phyloP scores from a whole-genome alignment of 768 basidiomycete genomes.

The Tylopilus felleus region DNA sequence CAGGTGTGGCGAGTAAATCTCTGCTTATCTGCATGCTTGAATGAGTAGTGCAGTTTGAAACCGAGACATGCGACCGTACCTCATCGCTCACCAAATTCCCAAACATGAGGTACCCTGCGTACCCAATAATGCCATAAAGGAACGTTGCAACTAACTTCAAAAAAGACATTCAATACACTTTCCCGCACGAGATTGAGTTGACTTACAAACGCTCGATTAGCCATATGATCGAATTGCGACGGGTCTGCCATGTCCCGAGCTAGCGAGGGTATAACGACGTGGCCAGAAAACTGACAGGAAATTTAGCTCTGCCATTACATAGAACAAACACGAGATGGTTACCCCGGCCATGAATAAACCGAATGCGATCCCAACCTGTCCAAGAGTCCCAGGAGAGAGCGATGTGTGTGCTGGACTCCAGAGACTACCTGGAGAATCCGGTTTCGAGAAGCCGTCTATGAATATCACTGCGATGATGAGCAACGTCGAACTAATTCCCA shows the following conservation, averaged over 20 bases:
- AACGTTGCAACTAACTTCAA: slow-evolving; percentile 58
- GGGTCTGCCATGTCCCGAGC: slow-evolving; percentile 90
- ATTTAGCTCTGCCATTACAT: neutral
- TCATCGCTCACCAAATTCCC: slow-evolving; percentile 77
- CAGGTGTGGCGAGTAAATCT: slow-evolving; percentile 69
- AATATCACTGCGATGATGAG: slow-evolving; percentile 75
- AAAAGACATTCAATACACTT: neutral
- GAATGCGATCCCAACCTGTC: slow-evolving; percentile 72
- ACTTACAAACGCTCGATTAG: slow-evolving; percentile 82
- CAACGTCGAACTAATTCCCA: slow-evolving; percentile 79
- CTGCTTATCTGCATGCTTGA: slow-evolving; percentile 62
- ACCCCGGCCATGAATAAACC: slow-evolving; percentile 94
- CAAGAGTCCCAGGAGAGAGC: slow-evolving; percentile 47
- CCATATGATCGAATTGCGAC: slow-evolving; percentile 73
- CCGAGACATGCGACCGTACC: slow-evolving; percentile 39
- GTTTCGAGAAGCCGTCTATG: slow-evolving; percentile 76
- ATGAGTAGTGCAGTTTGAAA: neutral
- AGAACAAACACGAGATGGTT: slow-evolving; percentile 21
- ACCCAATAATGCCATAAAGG: slow-evolving; percentile 66
- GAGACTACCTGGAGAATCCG: slow-evolving; percentile 73
- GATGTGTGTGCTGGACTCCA: slow-evolving; percentile 72
- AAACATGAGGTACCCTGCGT: slow-evolving; percentile 90
- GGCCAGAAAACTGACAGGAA: slow-evolving; percentile 71
- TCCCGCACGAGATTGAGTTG: neutral
- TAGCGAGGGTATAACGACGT: slow-evolving; percentile 87